These are phyloP conservation scores for Pythium rishiriense DNA, from an alignment of 352 stramenopile species.

Conservation along the genomic window DNA sequence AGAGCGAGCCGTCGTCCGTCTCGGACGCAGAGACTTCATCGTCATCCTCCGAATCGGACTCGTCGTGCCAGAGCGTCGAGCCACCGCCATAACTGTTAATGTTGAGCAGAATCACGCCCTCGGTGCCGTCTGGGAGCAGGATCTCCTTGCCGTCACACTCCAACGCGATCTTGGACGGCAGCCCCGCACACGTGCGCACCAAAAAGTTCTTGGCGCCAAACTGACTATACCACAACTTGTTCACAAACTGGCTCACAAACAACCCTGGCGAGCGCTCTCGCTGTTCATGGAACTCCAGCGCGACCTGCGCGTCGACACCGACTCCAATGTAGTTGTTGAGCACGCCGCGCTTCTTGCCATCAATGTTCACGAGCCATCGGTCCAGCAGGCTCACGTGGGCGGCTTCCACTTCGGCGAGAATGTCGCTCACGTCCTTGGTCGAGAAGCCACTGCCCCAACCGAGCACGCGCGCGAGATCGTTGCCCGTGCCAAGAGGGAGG, in stretches of 20 bases:
- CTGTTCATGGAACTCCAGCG: conserved; percentile 90
- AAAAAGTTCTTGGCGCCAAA: conserved; percentile 88
- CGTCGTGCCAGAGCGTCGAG: conserved; percentile 86
- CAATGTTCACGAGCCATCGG: conserved; percentile 72
- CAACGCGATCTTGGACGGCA: conserved; percentile 75
- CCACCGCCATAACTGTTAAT: conserved; percentile 89
- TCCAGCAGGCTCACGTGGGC: conserved; percentile 78
- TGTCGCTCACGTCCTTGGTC: conserved; percentile 61
- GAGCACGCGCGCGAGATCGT: conserved; percentile 92
- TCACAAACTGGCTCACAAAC: conserved; percentile 90
- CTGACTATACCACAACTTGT: conserved; percentile 92
- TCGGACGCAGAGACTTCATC: conserved; percentile 32
- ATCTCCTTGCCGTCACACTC: conserved; percentile 81
- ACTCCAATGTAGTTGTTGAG: conserved; percentile 87
- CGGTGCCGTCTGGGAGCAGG: conserved; percentile 65
- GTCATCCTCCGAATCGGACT: conserved; percentile 61
- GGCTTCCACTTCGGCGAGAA: conserved; percentile 65
- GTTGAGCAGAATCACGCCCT: conserved; percentile 87
- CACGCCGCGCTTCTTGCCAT: conserved; percentile 62
- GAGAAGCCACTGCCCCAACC: conserved; percentile 94
- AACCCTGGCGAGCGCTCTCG: conserved; percentile 82
- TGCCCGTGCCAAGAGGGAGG: conserved; percentile 95
- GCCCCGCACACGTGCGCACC: conserved; percentile 76
- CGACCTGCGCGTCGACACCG: conserved; percentile 90
- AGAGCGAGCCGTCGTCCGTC: conserved; percentile 33